phyloP scores from a whole-genome alignment of 495 filamentous ascomycete species.

The Evernia prunastri region DNA sequence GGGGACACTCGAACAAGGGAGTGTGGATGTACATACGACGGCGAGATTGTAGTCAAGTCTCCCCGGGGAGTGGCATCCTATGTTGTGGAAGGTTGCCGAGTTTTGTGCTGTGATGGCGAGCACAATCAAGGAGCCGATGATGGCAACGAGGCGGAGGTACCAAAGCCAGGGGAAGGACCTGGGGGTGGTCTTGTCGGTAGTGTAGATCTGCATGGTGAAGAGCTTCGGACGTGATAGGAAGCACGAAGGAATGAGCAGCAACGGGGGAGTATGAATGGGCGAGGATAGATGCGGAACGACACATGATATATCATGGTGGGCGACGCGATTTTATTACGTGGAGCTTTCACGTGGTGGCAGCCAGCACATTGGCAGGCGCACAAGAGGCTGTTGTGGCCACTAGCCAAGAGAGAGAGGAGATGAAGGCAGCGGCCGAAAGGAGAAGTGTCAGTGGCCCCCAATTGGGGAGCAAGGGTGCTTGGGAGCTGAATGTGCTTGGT shows the following conservation, averaged over 20 bases:
- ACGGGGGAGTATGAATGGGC: background rate
- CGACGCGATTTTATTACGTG: background rate
- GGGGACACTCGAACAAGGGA: background rate
- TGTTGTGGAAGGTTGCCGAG: slow-evolving; percentile 8
- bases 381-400: background rate
- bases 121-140: slow-evolving; percentile 22
- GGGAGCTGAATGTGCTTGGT: background rate
- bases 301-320: background rate
- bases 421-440: background rate
- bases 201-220: slow-evolving; percentile 21
- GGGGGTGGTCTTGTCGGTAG: slow-evolving; percentile 22
- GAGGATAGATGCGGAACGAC: background rate
- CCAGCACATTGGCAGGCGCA: too few relatives aligned
- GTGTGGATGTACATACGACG: slow-evolving; percentile 17
- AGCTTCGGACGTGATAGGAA: background rate
- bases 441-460: background rate
- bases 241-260: background rate
- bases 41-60: slow-evolving; percentile 25
- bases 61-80: slow-evolving; percentile 19
- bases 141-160: slow-evolving; percentile 22
- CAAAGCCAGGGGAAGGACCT: slow-evolving; percentile 23
- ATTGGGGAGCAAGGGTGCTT: background rate
- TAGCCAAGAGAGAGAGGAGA: background rate
- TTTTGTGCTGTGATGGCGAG: slow-evolving; percentile 21
- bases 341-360: background rate